A percentile compares a stretch with the other conserved stretches of the same genome.
phyloP scores from a whole-genome alignment of 352 stramenopile species.

The Globisporangium paroecandrum region DNA sequence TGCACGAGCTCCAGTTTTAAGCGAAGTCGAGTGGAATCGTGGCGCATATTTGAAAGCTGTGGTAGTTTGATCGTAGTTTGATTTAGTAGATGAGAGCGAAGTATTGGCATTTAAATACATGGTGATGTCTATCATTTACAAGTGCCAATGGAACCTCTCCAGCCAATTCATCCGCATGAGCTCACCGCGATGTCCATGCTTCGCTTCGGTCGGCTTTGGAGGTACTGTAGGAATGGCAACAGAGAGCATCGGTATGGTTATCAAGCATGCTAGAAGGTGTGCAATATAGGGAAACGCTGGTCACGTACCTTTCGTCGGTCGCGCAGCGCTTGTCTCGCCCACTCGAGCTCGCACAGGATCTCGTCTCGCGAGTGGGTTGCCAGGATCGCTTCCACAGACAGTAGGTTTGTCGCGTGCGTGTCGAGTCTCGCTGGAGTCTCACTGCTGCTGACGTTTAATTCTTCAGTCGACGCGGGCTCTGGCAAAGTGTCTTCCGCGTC shows the following conservation, averaged over 20 bases:
- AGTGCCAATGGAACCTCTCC: not conserved
- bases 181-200: conserved; percentile 11
- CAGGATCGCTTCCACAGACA: conserved; percentile 38
- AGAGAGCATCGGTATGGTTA: not conserved
- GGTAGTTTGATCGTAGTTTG: not conserved
- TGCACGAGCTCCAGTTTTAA: conserved; percentile 99
- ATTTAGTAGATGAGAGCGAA: not conserved
- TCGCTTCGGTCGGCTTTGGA: conserved; percentile 26
- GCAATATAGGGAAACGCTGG: conserved; percentile 2
- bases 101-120: not conserved
- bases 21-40: not conserved
- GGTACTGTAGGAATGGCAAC: conserved; percentile 22
- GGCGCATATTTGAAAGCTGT: not conserved
- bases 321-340: conserved; percentile 39
- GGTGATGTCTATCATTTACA: not conserved
- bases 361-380: conserved; percentile 44
- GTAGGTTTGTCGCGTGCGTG: not conserved
- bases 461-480: not conserved
- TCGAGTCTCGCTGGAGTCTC: not conserved
- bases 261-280: not conserved
- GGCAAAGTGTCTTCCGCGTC: not conserved
- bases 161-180: not conserved
- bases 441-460: not conserved
- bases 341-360: conserved; percentile 55
- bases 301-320: conserved; percentile 40